A percentile compares a stretch with the other conserved stretches of the same genome.
phyloP scores from a whole-genome alignment of 495 filamentous ascomycete species.

The Penicillium dipodomyicola region DNA sequence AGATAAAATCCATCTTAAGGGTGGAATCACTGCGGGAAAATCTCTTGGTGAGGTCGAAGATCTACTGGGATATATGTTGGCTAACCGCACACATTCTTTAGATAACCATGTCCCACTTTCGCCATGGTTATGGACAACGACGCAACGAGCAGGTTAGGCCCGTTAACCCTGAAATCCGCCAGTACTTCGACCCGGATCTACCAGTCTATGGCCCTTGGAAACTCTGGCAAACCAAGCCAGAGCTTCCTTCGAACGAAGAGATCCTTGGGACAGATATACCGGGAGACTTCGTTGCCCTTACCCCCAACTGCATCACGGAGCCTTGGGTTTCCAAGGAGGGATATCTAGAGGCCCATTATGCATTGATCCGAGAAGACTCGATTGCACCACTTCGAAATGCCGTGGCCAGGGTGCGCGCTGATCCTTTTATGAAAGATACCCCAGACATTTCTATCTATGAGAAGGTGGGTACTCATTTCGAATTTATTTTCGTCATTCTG shows the following conservation, averaged over 20 bases:
- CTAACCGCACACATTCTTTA: background rate
- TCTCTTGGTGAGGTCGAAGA: background rate
- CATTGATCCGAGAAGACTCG: constrained; percentile 63
- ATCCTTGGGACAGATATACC: constrained; percentile 33
- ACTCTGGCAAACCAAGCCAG: constrained; percentile 43
- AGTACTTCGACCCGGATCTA: constrained; percentile 31
- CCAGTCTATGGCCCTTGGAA: constrained; percentile 14
- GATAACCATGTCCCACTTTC: background rate
- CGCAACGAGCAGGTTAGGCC: background rate
- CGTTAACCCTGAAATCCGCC: constrained; percentile 32
- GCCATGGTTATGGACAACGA: background rate
- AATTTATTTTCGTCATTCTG: background rate
- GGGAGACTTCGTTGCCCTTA: constrained; percentile 28
- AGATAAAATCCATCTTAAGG: background rate
- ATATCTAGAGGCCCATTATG: constrained; percentile 64
- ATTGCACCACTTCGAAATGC: constrained; percentile 59
- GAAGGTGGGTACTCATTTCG: constrained; percentile 46
- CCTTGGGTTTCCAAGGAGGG: constrained; percentile 49
- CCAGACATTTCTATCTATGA: constrained; percentile 67
- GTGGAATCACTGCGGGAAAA: background rate
- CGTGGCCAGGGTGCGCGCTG: constrained; percentile 45
- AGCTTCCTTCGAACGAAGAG: constrained; percentile 46
- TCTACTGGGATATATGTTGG: background rate
- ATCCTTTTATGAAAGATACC: constrained; percentile 51
- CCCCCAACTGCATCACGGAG: constrained; percentile 39